These are phyloP conservation scores for Hydrangea macrophylla DNA, from an alignment of 148 eudicot genomes.

Conservation along the genomic window DNA sequence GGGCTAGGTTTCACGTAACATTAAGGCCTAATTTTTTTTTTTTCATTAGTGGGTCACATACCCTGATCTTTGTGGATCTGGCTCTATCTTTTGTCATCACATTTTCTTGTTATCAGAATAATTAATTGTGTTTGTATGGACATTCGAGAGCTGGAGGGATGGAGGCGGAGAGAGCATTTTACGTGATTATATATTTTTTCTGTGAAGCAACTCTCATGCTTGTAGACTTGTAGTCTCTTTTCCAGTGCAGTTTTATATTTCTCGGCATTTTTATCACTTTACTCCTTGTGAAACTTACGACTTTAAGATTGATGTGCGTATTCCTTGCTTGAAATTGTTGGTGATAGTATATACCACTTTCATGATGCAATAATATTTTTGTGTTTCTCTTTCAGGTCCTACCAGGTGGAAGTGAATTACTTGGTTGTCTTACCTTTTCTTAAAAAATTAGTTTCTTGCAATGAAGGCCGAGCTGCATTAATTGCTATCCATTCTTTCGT, in stretches of 20 bases:
- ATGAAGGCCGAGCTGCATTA: slow-evolving; percentile 66
- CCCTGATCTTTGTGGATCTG: background rate
- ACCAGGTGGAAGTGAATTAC: slow-evolving; percentile 78
- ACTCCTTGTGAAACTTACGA: background rate
- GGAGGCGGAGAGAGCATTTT: no score
- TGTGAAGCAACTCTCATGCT: background rate
- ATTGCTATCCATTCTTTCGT: slow-evolving; percentile 37
- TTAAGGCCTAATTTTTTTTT: no score
- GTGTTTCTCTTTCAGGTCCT: slow-evolving; percentile 42
- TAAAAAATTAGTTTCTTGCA: slow-evolving; percentile 50
- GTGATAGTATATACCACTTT: background rate
- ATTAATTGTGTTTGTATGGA: no score
- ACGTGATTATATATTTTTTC: background rate
- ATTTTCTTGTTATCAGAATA: no score
- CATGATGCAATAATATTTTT: background rate
- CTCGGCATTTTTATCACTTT: background rate
- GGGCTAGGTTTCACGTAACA: no score
- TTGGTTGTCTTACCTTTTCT: slow-evolving; percentile 68
- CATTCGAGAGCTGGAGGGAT: no score
- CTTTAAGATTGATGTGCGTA: background rate
- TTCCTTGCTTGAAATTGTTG: background rate
- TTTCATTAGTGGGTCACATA: background rate
- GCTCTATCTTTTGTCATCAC: no score
- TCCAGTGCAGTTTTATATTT: background rate
- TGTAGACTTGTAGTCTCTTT: background rate